Percentiles rank a stretch among this genome's conserved stretches.
Evolutionary conservation across 2,329 filamentous ascomycete genomes (phyloP).

Genomic region (Penicillium sclerotigenum): DNA sequence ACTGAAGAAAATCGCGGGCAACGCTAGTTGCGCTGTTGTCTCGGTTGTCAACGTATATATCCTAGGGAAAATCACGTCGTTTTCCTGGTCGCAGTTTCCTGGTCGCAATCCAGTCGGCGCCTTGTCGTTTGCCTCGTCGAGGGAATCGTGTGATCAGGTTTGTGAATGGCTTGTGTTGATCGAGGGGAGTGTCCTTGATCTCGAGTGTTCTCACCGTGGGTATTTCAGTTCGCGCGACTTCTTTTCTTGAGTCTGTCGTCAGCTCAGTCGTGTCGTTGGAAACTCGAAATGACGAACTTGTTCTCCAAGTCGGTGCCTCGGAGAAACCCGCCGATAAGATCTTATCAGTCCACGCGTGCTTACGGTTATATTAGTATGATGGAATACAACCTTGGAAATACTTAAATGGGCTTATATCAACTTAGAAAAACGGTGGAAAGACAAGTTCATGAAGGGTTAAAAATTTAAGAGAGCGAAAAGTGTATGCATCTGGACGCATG

Average conservation of each 20-base stretch:
- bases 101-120: conserved; percentile 6
- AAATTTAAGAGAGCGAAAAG: background rate
- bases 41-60: background rate
- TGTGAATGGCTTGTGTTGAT: background rate
- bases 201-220: background rate
- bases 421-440: background rate
- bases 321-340: conserved; percentile 29
- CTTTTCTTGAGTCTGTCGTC: background rate
- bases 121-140: conserved; percentile 6
- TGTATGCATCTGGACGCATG: background rate
- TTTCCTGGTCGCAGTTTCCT: conserved; percentile 4
- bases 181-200: background rate
- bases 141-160: background rate
- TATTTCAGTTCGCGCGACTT: background rate
- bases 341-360: conserved; percentile 2
- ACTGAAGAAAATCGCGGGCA: background rate
- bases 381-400: background rate
- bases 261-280: background rate
- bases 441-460: background rate
- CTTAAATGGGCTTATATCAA: background rate
- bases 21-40: background rate
- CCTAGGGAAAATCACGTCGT: background rate
- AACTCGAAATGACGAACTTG: conserved; percentile 15
- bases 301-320: conserved; percentile 11
- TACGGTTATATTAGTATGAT: background rate